phyloP scores from a whole-genome alignment of 345 rosid species.

The Rhizophora mangle region DNA sequence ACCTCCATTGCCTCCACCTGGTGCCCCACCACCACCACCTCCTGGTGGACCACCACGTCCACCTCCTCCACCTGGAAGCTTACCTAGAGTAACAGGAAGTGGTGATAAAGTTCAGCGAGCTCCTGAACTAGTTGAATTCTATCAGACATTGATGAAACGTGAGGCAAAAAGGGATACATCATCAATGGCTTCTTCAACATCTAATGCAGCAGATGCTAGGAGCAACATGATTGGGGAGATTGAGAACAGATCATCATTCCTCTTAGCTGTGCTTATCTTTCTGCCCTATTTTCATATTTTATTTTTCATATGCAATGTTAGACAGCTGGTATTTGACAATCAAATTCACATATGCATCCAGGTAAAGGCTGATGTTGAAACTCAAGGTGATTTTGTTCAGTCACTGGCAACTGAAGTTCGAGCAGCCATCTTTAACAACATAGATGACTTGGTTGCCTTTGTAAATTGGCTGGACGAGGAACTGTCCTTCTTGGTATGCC shows the following conservation, averaged over 20 bases:
- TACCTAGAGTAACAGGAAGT: conserved; percentile 66
- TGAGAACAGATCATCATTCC: conserved; percentile 89
- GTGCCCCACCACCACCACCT: conserved; percentile 41
- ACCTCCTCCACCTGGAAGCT: conserved; percentile 88
- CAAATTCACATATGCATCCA: conserved; percentile 23
- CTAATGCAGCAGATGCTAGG: conserved; percentile 71
- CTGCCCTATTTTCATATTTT: conserved; percentile 14
- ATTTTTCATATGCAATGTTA: conserved; percentile 5
- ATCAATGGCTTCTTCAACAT: conserved; percentile 59
- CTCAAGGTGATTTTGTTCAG: conserved; percentile 97
- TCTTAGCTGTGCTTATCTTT: conserved; percentile 64
- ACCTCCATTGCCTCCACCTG: conserved; percentile 58
- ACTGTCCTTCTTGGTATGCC: conserved; percentile 88
- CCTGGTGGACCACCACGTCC: conserved; percentile 65
- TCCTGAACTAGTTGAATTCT: conserved; percentile 92
- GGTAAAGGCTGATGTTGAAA: conserved; percentile 99
- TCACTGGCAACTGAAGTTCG: conserved; percentile 87
- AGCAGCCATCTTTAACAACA: conserved; percentile 65
- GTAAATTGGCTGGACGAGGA: conserved; percentile 99
- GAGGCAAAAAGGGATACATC: conserved; percentile 84
- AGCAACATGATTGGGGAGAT: conserved; percentile 96
- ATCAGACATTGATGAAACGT: conserved; percentile 94
- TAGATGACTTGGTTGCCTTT: conserved; percentile 79
- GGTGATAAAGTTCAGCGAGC: conserved; percentile 88
- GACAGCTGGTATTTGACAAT: neutral